Base-by-base conservation (phyloP, 306 rosid species). In the Rosa multiflora region DNA sequence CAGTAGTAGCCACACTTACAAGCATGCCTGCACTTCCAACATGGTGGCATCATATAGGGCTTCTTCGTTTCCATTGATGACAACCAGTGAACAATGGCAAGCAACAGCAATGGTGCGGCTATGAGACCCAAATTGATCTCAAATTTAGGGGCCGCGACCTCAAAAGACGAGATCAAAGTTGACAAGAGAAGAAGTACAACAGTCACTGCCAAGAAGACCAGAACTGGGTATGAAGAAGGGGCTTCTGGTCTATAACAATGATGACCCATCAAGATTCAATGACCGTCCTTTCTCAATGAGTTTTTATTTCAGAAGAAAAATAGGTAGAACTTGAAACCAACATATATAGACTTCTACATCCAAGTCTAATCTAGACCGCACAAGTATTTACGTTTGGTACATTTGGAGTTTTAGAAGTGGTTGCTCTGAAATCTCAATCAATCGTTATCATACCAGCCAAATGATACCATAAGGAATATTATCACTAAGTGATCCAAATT, bases 131-230 rank as follows among this genome's bases (percentile, higher is more conserved):
- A 87, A 62, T 88, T 90, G 81, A 69, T 84, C 55, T 82, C 29
- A 51, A 85, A 43, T 32, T 44, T 79, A 21, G 87, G 82, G 55
- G 74, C 18, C 61, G 72, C 82, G 6, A 52, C 39, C 13, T 73
- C 78, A 5, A 76, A 48, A 4, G 84, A 70, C 1, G 84, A 61
- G 58, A 81, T 68, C 37, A 76, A 20, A 46, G 84, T 75, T 18
- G 81, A 81, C 21, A 81, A 26, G 71, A 81, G 73, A 69, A 58
- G 76, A 37, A 81, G 72, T 32, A 84, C 3, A 52, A 85, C 66
- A 52, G 84, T 83, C 79, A 90, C 92, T 0, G 82, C 88, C 83
- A 92, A 84, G 58, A 90, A 43, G 72, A 87, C 72, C 67, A 90
- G 81, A 70, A 93, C 73, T 72, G 66, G 90, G 75, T 23, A 89